These are phyloP conservation scores for Xylaria sp. DNA, from an alignment of 495 filamentous ascomycete species.

Conservation along the genomic window DNA sequence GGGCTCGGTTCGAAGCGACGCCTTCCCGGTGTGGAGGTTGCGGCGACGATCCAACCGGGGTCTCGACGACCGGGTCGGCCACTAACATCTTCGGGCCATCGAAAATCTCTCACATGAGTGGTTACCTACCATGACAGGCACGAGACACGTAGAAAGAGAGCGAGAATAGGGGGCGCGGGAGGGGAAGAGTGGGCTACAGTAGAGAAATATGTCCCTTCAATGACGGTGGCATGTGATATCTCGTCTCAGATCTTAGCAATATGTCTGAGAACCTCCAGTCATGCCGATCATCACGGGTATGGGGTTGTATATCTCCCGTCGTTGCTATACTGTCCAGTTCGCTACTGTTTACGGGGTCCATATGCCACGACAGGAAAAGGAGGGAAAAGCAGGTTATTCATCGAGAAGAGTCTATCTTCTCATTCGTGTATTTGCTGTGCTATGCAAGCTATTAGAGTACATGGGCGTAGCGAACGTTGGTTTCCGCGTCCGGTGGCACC, in stretches of 20 bases:
- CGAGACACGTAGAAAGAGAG: background rate
- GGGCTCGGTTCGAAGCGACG: constrained; percentile 21
- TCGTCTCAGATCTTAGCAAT: background rate
- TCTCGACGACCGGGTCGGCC: background rate
- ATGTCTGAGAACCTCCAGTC: background rate
- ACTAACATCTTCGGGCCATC: constrained; percentile 8
- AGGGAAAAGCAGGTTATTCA: background rate
- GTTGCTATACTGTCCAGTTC: background rate
- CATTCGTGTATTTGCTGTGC: background rate
- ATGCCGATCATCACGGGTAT: constrained; percentile 12
- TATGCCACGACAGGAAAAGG: background rate
- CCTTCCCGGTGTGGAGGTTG: background rate
- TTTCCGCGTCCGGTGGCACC: constrained; percentile 4
- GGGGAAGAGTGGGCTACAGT: background rate
- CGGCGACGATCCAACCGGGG: constrained; percentile 17
- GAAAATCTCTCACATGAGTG: constrained; percentile 22
- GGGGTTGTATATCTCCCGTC: background rate
- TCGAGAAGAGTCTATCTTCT: background rate
- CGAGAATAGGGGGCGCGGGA: background rate
- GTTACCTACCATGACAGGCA: background rate
- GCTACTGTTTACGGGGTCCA: background rate
- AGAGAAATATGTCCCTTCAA: background rate
- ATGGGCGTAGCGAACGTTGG: constrained; percentile 20
- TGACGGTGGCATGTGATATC: constrained; percentile 3
- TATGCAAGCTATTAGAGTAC: constrained; percentile 25